A percentile compares a stretch with the other conserved stretches of the same genome.
Evolutionary conservation across 495 filamentous ascomycete genomes (phyloP).

Genomic region (Penicillium subrubescens): DNA sequence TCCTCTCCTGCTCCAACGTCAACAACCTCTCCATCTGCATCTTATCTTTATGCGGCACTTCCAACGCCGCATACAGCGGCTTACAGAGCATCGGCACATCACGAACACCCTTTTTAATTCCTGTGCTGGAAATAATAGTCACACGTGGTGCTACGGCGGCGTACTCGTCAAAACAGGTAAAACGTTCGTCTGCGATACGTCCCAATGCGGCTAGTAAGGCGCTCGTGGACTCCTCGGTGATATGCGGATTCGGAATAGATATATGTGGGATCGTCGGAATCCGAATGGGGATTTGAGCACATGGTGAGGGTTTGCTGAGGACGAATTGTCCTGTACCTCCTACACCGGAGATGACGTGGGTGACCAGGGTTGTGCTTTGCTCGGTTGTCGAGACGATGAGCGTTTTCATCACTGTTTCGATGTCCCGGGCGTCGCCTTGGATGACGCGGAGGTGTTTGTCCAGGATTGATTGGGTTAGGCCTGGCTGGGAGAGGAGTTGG

Average conservation of each 20-base stretch:
- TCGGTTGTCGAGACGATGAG: constrained; percentile 20
- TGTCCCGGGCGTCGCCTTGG: constrained; percentile 51
- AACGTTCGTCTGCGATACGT: constrained; percentile 24
- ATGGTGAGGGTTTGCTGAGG: constrained; percentile 20
- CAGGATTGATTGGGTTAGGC: constrained; percentile 34
- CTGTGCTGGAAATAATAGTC: constrained; percentile 32
- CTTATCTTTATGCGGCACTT: constrained; percentile 43
- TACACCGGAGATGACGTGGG: constrained; percentile 49
- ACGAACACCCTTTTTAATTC: constrained; percentile 24
- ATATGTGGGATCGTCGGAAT: constrained; percentile 21
- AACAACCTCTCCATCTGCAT: constrained; percentile 37
- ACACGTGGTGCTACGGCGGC: constrained; percentile 13
- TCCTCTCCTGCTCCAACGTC: constrained; percentile 10
- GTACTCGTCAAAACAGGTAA: constrained; percentile 10
- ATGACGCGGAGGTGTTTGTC: constrained; percentile 42
- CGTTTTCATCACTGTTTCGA: constrained; percentile 32
- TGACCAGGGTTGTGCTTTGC: constrained; percentile 20
- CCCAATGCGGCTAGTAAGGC: constrained; percentile 32
- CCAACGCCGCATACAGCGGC: constrained; percentile 36
- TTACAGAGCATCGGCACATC: constrained; percentile 38
- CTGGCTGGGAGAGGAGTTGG: constrained; percentile 34
- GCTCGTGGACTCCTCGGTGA: constrained; percentile 28
- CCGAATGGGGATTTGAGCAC: constrained; percentile 16
- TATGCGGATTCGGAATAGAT: constrained; percentile 27
- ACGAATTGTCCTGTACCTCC: constrained; percentile 31